phyloP scores from a whole-genome alignment of 2,329 filamentous ascomycete genomes.

The Fusarium beomiforme region DNA sequence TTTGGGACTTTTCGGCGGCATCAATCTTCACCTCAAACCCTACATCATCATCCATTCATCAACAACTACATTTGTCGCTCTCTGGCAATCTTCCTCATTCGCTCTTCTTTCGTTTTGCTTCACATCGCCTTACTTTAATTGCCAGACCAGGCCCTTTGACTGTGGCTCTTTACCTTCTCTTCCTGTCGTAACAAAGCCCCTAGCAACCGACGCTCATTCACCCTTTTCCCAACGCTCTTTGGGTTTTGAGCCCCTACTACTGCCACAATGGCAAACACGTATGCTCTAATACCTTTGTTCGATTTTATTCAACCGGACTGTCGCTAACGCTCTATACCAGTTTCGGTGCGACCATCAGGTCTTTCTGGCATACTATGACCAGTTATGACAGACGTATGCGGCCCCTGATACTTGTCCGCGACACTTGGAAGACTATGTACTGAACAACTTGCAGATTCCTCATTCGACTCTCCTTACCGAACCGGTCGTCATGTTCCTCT shows the following conservation, averaged over 20 bases:
- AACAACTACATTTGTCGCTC: slow-evolving; percentile 11
- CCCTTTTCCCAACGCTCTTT: slow-evolving; percentile 24
- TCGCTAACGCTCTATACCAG: slow-evolving; percentile 51
- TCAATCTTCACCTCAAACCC: slow-evolving; percentile 22
- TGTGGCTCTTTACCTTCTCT: slow-evolving; percentile 15
- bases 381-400: slow-evolving; percentile 73
- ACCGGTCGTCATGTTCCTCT: slow-evolving; percentile 91
- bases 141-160: slow-evolving; percentile 15
- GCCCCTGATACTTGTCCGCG: slow-evolving; percentile 2
- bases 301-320: not conserved
- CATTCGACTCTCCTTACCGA: slow-evolving; percentile 91
- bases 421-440: slow-evolving; percentile 1
- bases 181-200: slow-evolving; percentile 16
- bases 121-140: slow-evolving; percentile 26
- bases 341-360: slow-evolving; percentile 78
- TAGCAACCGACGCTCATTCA: slow-evolving; percentile 27
- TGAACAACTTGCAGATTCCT: slow-evolving; percentile 73
- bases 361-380: slow-evolving; percentile 94
- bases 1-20: slow-evolving; percentile 33
- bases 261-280: slow-evolving; percentile 47
- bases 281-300: slow-evolving; percentile 24
- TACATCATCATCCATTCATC: slow-evolving; percentile 31
- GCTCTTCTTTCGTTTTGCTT: slow-evolving; percentile 11
- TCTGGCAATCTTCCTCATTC: slow-evolving; percentile 12
- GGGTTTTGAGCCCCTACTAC: slow-evolving; percentile 35